These are phyloP conservation scores for Panaeolus papilionaceus DNA, from an alignment of 768 basidiomycete species.

Conservation along the genomic window DNA sequence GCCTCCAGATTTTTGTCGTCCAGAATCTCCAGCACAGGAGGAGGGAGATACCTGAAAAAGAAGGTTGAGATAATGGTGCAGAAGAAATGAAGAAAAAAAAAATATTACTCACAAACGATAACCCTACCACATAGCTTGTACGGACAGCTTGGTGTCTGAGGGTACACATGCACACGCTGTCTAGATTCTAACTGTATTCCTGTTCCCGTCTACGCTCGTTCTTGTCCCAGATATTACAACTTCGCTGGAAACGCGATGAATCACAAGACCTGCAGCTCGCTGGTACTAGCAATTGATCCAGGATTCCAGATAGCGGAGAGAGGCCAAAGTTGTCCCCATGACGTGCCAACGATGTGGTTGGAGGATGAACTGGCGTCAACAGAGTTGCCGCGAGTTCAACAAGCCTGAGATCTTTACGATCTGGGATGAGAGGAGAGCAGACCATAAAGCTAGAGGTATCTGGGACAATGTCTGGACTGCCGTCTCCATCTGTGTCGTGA, in stretches of 20 bases:
- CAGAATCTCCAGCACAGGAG: conserved; percentile 71
- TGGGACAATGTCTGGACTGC: conserved; percentile 29
- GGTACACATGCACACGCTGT: conserved; percentile 68
- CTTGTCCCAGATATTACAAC: conserved; percentile 20
- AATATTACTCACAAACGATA: conserved; percentile 71
- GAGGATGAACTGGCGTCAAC: conserved; percentile 26
- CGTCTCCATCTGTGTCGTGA: conserved; percentile 19
- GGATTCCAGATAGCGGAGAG: conserved; percentile 28
- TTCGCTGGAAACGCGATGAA: conserved; percentile 21
- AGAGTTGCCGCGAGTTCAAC: conserved; percentile 63
- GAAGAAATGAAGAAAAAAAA: conserved; percentile 11
- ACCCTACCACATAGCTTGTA: conserved; percentile 87
- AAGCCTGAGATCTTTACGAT: conserved; percentile 56
- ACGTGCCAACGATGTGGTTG: conserved; percentile 21
- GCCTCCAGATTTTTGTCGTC: conserved; percentile 71
- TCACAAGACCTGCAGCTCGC: background rate
- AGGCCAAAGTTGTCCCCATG: conserved; percentile 36
- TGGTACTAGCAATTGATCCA: background rate
- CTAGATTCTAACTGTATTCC: conserved; percentile 23
- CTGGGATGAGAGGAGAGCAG: conserved; percentile 73
- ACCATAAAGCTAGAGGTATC: conserved; percentile 63
- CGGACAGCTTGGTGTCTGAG: conserved; percentile 71
- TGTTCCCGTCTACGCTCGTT: conserved; percentile 23
- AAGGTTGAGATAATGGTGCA: conserved; percentile 13
- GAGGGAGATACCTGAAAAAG: conserved; percentile 74